Evolutionary conservation across 2,329 filamentous ascomycete genomes (phyloP).

Genomic region (Microthyrium microscopicum): DNA sequence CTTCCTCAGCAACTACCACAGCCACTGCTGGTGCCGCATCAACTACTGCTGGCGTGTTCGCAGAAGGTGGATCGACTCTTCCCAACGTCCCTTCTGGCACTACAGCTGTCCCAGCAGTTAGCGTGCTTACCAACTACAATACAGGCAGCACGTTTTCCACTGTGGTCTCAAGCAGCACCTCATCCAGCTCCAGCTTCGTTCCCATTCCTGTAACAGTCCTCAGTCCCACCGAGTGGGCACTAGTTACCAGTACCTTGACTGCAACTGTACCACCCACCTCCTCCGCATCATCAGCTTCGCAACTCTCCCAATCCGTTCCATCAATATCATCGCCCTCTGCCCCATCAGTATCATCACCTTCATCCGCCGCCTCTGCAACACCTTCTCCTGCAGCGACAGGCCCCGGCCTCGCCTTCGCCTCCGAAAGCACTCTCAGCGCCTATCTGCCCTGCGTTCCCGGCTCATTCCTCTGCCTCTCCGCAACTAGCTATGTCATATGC

Average conservation of each 20-base stretch:
- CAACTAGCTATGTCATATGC: slow-evolving; percentile 5
- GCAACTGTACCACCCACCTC: not conserved
- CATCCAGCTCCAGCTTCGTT: not conserved
- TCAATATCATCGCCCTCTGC: not conserved
- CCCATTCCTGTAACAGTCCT: not conserved
- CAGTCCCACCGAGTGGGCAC: not conserved
- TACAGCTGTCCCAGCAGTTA: not conserved
- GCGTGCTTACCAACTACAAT: not conserved
- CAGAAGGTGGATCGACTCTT: not conserved
- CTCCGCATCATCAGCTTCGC: not conserved
- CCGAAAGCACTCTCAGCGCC: not conserved
- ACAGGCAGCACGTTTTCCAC: not conserved
- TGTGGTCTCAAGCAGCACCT: not conserved
- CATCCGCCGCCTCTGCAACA: not conserved
- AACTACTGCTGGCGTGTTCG: not conserved
- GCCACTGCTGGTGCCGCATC: not conserved
- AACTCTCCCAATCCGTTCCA: not conserved
- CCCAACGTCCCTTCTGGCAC: not conserved
- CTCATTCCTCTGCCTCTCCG: slow-evolving; percentile 6
- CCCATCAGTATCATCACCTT: not conserved
- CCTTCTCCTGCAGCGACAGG: not conserved
- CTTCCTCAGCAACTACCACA: not conserved
- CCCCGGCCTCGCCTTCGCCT: not conserved
- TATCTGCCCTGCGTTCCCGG: slow-evolving; percentile 8
- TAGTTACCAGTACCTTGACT: not conserved